These are phyloP conservation scores for Chimonanthus praecox DNA, from an alignment of 164 flowering plant species.

Conservation along the genomic window DNA sequence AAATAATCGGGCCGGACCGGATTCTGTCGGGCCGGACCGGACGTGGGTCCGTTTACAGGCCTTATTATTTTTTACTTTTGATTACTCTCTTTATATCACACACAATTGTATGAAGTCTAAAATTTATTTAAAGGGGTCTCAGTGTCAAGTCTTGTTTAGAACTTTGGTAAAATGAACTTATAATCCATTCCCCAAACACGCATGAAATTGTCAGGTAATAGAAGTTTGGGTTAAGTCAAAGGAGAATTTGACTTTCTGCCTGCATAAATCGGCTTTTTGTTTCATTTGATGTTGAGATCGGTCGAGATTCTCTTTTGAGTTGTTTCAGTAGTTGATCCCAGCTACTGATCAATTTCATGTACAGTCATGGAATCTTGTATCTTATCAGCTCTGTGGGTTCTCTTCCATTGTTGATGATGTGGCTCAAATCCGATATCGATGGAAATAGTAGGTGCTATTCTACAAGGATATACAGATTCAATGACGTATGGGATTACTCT, in stretches of 20 bases:
- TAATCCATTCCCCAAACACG: no score
- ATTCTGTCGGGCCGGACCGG: no score
- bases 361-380: neutral
- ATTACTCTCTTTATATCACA: no score
- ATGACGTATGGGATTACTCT: neutral
- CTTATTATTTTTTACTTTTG: no score
- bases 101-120: no score
- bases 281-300: conserved; percentile 5
- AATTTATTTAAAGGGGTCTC: no score
- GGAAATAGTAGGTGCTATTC: neutral
- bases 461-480: neutral
- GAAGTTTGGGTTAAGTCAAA: neutral
- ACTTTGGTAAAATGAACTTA: no score
- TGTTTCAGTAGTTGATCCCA: neutral
- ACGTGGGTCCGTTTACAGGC: no score
- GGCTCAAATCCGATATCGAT: no score
- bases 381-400: neutral
- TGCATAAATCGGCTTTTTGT: neutral
- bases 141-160: no score
- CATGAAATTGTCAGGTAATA: no score
- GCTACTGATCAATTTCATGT: neutral
- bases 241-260: neutral
- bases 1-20: no score
- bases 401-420: neutral
- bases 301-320: neutral